Evolutionary conservation across 2,329 filamentous ascomycete species (phyloP), one percentile per base, ranked within the genome.

Genomic region (Waltergamsia citrina): DNA sequence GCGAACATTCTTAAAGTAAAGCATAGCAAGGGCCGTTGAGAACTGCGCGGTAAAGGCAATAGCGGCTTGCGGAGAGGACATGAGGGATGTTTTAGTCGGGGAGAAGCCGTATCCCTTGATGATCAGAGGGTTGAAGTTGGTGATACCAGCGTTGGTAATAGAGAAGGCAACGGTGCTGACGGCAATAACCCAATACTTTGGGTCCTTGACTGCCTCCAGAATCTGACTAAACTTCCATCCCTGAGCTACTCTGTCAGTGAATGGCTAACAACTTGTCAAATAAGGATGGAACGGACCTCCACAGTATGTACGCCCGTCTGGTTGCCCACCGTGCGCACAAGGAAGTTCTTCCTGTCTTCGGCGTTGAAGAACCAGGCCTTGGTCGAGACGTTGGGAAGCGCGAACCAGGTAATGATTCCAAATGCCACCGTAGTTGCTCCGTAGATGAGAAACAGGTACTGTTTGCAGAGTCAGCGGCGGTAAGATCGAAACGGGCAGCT

Each of bases 121-220:
- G 20, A 32, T 32, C 16, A 32, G 29, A 6, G 29, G 29, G 10
- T 32, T 32, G 18, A 32, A 32, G 16, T 32, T 32, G 29, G 29
- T 81, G 47, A 84, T 71, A 49, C 81, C 80, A 34, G 77, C 74
- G 40, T 83, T 76, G 31, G 78, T 76, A 17, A 84, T 63, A 14
- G 79, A 78, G 43, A 80, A 71, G 53, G 74, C 79, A 19, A 83
- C 40, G 1, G 46, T 45, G 2, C 45, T 38, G 1, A 46, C 27
- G 31, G 45, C 50, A 5, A 48, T 41, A 12, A 46, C 43, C 33
- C 46, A 53, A 26, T n/a, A n/a, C n/a, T n/a, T n/a, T n/a, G n/a
- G n/a, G n/a, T n/a, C n/a, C n/a, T n/a, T n/a, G n/a, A 56, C 30
- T 1, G 43, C 34, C 16, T 52, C 49, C 2, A 43, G 2, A 1